Evolutionary conservation across 2,329 filamentous ascomycete species (phyloP), one percentile per base, ranked within the genome.

Genomic region (Colletotrichum lentis): DNA sequence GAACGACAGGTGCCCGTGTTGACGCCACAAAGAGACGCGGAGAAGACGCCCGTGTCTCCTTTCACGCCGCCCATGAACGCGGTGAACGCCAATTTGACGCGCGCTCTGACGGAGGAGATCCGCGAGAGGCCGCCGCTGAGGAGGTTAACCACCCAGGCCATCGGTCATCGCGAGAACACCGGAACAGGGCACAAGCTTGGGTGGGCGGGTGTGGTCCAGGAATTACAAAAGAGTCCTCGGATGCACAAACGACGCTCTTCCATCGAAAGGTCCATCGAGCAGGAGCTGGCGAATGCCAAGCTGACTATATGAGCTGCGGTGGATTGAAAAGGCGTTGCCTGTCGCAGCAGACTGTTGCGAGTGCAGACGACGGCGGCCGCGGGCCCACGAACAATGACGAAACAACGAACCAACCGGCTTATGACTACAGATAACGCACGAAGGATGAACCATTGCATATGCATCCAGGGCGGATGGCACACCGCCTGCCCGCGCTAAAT

Each of bases 161-260:
- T 86, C 69, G 84, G 85, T 10, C 84, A 86, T 71, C 81, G 80
- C 70, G 83, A 86, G 58, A 80, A 80, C 52, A 77, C 82, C 41
- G 80, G 80, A 52, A 78, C 78, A 46, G 79, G 78, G 22, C 85
- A 87, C 59, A 83, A 83, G 62, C 78, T 79, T 69, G 86, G 87
- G 31, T 90, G 88, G 88, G 85, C 85, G 22, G 86, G 87, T 31
- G 87, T 90, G 6, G 85, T 90, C 24, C 80, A 86, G 62, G 88
- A 90, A 73, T 78, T 90, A 57, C 87, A 90, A 74, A 84, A 79
- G 63, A 88, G 86, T 27, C 88, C 88, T 2, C 76, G 84, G 64
- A 83, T 90, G 80, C 86, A 87, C 57, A 85, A 87, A 73, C 82
- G 88, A 18, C 87, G 87, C 73, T 85, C 86, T n/a, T 88, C 85